Conservation (phyloP, 345 rosid species). For the Jatropha curcas region DNA sequence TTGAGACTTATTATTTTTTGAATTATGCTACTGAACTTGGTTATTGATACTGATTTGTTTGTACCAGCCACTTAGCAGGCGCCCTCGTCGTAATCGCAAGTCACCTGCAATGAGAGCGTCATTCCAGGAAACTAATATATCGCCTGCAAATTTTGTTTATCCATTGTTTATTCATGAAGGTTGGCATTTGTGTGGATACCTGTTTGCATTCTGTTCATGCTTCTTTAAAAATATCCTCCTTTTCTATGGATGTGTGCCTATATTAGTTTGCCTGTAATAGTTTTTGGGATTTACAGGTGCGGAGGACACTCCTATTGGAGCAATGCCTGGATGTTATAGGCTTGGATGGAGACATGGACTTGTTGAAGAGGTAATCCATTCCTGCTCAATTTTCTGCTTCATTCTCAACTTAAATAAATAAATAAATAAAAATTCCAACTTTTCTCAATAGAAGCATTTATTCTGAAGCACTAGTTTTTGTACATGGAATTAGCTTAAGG, state of each 20-base stretch:
- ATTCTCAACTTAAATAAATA: background rate
- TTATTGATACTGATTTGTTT: slow-evolving; percentile 1
- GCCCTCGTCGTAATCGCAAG: slow-evolving; percentile 84
- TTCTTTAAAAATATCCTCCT: background rate
- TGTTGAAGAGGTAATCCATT: slow-evolving; percentile 62
- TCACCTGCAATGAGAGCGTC: slow-evolving; percentile 69
- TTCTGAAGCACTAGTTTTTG: background rate
- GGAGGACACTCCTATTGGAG: slow-evolving; percentile 97
- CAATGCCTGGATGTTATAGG: slow-evolving; percentile 98
- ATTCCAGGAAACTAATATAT: slow-evolving; percentile 79
- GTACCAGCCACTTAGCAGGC: slow-evolving; percentile 65
- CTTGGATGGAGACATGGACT: slow-evolving; percentile 99
- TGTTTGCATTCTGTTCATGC: slow-evolving; percentile 11
- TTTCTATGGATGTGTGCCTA: slow-evolving; percentile 4
- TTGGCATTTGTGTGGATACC: slow-evolving; percentile 26
- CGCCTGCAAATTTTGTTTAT: slow-evolving; percentile 86
- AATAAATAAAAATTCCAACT: background rate
- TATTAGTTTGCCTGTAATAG: background rate
- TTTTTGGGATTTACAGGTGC: slow-evolving; percentile 53
- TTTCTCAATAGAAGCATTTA: background rate
- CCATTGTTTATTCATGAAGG: slow-evolving; percentile 98
- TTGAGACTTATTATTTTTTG: background rate
- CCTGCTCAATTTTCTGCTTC: background rate
- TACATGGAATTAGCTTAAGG: background rate
- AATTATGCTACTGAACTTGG: background rate